A percentile compares a stretch with the other conserved stretches of the same genome.
Evolutionary conservation across 148 eudicot genomes (phyloP).

Genomic region (Rhododendron kiyosumense): DNA sequence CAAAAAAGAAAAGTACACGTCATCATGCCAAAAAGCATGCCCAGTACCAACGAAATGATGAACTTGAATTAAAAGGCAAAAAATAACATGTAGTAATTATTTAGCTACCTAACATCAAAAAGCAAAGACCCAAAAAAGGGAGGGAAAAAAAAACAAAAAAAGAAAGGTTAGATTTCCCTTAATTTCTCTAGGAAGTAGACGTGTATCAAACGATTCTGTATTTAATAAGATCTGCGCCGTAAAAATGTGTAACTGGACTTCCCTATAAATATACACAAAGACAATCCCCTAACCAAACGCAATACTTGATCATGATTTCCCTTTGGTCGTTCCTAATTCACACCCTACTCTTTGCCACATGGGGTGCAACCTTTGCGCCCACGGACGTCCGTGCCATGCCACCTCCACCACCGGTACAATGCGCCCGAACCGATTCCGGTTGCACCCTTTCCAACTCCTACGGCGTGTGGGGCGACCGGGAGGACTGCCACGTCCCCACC

Average conservation of each 20-base stretch:
- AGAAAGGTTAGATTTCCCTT: not conserved
- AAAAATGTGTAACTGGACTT: not conserved
- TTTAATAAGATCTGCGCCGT: too few relatives aligned
- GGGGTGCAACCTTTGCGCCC: not conserved
- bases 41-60: not conserved
- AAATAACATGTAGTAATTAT: not conserved
- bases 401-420: constrained; percentile 51
- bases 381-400: constrained; percentile 31
- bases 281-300: not conserved
- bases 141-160: too few relatives aligned
- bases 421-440: constrained; percentile 34
- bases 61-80: not conserved
- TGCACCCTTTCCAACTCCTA: constrained; percentile 62
- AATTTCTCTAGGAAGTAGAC: not conserved
- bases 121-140: not conserved
- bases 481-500: constrained; percentile 32
- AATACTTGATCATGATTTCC: not conserved
- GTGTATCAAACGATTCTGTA: not conserved
- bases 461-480: constrained; percentile 73
- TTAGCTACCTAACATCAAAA: not conserved
- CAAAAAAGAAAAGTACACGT: not conserved
- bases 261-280: not conserved
- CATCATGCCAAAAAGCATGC: not conserved
- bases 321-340: not conserved
- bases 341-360: not conserved